Conservation (phyloP, 2,329 filamentous ascomycete species). For the Colletotrichum lentis region DNA sequence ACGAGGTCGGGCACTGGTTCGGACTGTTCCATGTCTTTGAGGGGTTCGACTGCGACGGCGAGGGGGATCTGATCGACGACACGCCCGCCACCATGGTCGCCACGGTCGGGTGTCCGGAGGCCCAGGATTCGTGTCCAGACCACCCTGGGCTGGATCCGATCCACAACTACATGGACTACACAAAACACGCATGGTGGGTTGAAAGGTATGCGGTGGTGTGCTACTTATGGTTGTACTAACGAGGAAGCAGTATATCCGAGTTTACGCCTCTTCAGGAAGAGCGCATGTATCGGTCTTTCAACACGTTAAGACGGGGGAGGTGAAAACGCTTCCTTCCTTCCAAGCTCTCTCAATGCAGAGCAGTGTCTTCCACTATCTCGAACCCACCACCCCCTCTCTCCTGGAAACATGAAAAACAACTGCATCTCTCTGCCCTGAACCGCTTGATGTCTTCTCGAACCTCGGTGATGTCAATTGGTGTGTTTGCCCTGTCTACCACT, state of each 20-base stretch:
- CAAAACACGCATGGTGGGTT: slow-evolving; percentile 36
- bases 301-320: neutral
- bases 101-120: slow-evolving; percentile 45
- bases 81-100: slow-evolving; percentile 44
- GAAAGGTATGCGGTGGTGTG: neutral
- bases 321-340: neutral
- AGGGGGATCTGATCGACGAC: slow-evolving; percentile 49
- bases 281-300: slow-evolving; percentile 28
- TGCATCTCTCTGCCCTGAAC: too few relatives aligned
- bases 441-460: too few relatives aligned
- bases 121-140: slow-evolving; percentile 44
- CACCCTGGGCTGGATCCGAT: slow-evolving; percentile 42
- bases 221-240: neutral
- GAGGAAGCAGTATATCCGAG: neutral
- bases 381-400: too few relatives aligned
- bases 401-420: too few relatives aligned
- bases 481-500: too few relatives aligned
- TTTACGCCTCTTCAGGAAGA: slow-evolving; percentile 29
- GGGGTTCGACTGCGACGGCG: slow-evolving; percentile 44
- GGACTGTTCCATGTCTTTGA: slow-evolving; percentile 55
- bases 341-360: neutral
- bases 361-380: neutral
- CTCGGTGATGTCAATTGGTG: too few relatives aligned
- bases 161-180: slow-evolving; percentile 45
- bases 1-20: slow-evolving; percentile 57